phyloP scores from a whole-genome alignment of 768 basidiomycete genomes.

The Termitomyces titanicus region DNA sequence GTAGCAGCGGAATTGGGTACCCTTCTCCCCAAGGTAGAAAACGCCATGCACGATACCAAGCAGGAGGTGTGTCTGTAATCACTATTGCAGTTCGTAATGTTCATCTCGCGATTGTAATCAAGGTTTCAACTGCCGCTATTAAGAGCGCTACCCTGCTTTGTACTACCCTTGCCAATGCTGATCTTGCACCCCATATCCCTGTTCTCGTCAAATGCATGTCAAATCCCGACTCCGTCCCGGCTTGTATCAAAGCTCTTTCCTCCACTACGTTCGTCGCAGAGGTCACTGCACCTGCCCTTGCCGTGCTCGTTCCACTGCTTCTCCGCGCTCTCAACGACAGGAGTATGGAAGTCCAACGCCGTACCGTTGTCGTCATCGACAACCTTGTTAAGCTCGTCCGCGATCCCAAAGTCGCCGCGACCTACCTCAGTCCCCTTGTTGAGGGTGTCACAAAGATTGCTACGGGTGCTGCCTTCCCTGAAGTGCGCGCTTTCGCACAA shows the following conservation, averaged over 20 bases:
- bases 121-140: slow-evolving; percentile 79
- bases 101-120: slow-evolving; percentile 24
- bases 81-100: not conserved
- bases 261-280: slow-evolving; percentile 96
- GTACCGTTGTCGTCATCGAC: slow-evolving; percentile 91
- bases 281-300: slow-evolving; percentile 93
- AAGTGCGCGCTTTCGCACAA: slow-evolving; percentile 45
- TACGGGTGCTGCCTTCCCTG: slow-evolving; percentile 90
- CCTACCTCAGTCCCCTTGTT: slow-evolving; percentile 82
- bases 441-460: slow-evolving; percentile 91
- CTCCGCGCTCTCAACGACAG: slow-evolving; percentile 90
- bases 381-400: slow-evolving; percentile 98
- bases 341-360: slow-evolving; percentile 94
- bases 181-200: slow-evolving; percentile 85
- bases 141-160: slow-evolving; percentile 91
- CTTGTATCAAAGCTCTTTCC: slow-evolving; percentile 93
- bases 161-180: slow-evolving; percentile 88
- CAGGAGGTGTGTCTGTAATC: slow-evolving; percentile 58
- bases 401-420: slow-evolving; percentile 83
- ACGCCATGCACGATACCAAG: slow-evolving; percentile 96
- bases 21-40: slow-evolving; percentile 83
- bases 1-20: slow-evolving; percentile 82
- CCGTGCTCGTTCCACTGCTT: slow-evolving; percentile 90
- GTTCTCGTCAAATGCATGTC: slow-evolving; percentile 93
- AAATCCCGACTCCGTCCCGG: slow-evolving; percentile 81